A percentile compares a stretch with the other conserved stretches of the same genome.
Evolutionary conservation across 768 basidiomycete species (phyloP).

Genomic region (Rhizopogon vulgaris): DNA sequence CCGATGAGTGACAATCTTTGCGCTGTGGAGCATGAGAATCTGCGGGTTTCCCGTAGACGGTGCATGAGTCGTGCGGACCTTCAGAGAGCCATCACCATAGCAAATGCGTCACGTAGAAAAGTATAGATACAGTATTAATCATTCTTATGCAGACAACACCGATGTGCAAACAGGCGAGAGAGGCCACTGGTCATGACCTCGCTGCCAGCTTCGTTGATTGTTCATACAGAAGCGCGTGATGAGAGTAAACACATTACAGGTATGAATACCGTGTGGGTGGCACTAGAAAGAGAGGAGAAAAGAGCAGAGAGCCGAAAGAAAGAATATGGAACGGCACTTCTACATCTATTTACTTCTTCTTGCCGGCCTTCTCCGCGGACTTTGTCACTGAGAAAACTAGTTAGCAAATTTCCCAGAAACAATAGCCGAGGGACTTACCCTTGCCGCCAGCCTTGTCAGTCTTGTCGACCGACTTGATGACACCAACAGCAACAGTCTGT

Average conservation of each 20-base stretch:
- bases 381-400: conserved; percentile 61
- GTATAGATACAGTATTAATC: conserved; percentile 1
- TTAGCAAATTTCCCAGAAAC: background rate
- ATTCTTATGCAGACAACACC: background rate
- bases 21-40: too few relatives aligned
- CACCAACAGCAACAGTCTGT: conserved; percentile 97
- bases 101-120: background rate
- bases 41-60: too few relatives aligned
- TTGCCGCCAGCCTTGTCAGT: conserved; percentile 85
- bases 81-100: too few relatives aligned
- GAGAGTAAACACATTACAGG: conserved; percentile 29
- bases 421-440: conserved; percentile 38
- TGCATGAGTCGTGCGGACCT: too few relatives aligned
- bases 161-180: conserved; percentile 3
- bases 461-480: conserved; percentile 98
- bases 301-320: conserved; percentile 41
- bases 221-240: conserved; percentile 41
- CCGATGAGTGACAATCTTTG: too few relatives aligned
- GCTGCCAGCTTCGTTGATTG: conserved; percentile 33
- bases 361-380: conserved; percentile 92
- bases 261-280: conserved; percentile 26
- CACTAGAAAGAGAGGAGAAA: conserved; percentile 29
- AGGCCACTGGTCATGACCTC: conserved; percentile 14
- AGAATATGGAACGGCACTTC: conserved; percentile 57
- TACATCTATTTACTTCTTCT: conserved; percentile 93